Evolutionary conservation across 2,329 filamentous ascomycete genomes (phyloP).

Genomic region (Thyridium curvatum): DNA sequence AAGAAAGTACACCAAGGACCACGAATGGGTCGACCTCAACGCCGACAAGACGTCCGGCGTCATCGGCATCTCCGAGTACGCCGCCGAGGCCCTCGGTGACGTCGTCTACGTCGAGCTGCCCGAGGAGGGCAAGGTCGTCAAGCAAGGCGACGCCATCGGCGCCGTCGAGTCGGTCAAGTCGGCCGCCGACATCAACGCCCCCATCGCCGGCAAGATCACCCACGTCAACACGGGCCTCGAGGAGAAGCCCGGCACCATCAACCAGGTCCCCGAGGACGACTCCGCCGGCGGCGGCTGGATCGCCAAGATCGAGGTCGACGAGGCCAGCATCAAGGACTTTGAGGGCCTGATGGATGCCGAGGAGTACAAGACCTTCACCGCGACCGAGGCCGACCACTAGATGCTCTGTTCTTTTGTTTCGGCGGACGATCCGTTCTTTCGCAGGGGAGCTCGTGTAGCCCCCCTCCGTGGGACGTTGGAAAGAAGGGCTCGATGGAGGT

Average conservation of each 20-base stretch:
- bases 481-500: too few species aligned
- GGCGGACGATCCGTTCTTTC: background rate
- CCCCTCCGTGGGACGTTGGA: background rate
- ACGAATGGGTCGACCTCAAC: conserved; percentile 94
- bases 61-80: conserved; percentile 84
- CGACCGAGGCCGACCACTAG: conserved; percentile 31
- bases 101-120: conserved; percentile 97
- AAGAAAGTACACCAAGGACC: conserved; percentile 92
- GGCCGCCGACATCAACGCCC: conserved; percentile 93
- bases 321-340: conserved; percentile 58
- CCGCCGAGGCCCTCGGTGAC: conserved; percentile 86
- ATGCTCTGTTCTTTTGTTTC: background rate
- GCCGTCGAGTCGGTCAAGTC: conserved; percentile 98
- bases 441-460: background rate
- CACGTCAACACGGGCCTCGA: conserved; percentile 71
- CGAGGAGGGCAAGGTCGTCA: conserved; percentile 58
- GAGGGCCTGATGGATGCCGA: conserved; percentile 71
- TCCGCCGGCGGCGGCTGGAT: conserved; percentile 80
- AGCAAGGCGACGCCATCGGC: conserved; percentile 77
- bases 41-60: conserved; percentile 76
- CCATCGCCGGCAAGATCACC: conserved; percentile 70
- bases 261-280: conserved; percentile 79
- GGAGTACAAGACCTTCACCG: conserved; percentile 71
- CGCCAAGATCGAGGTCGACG: conserved; percentile 74
- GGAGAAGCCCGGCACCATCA: conserved; percentile 81